phyloP scores from a whole-genome alignment of 2,329 filamentous ascomycete species.

The Fusarium heterosporum region DNA sequence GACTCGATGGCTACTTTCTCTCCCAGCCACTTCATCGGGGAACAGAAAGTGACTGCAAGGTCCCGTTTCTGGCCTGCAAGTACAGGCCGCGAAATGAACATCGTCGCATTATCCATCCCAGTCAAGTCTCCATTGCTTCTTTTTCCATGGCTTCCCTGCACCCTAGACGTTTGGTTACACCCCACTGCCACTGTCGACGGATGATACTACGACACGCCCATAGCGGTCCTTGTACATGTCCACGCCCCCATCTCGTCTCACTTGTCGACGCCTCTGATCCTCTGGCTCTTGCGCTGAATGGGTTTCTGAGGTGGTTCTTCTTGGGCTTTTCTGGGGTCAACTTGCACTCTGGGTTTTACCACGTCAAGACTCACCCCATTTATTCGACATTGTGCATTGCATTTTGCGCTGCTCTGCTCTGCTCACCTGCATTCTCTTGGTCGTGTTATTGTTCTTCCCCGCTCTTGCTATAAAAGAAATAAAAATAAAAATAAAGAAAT shows the following conservation, averaged over 20 bases:
- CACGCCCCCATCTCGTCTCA: conserved; percentile 39
- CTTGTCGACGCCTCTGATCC: conserved; percentile 30
- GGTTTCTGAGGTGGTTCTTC: conserved; percentile 12
- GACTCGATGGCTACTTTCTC: conserved; percentile 1
- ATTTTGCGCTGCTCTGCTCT: conserved; percentile 32
- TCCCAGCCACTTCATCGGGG: conserved; percentile 12
- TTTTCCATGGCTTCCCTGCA: conserved; percentile 36
- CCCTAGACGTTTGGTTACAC: conserved; percentile 15
- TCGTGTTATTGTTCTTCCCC: conserved; percentile 24
- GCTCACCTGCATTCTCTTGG: conserved; percentile 38
- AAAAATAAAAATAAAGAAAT: too few relatives aligned
- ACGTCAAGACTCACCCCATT: conserved; percentile 39
- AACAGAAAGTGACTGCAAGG: conserved; percentile 21
- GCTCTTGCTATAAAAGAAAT: conserved; percentile 10
- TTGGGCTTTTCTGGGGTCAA: conserved; percentile 31
- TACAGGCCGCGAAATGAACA: conserved; percentile 31
- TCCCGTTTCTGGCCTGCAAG: conserved; percentile 17
- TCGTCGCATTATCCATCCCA: conserved; percentile 25
- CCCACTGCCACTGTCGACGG: conserved; percentile 32
- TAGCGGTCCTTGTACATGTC: conserved; percentile 1
- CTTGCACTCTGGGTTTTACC: conserved; percentile 30
- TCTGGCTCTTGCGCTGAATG: conserved; percentile 7
- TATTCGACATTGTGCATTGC: conserved; percentile 19
- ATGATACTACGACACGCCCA: conserved; percentile 38
- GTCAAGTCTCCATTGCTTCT: conserved; percentile 42